These are phyloP conservation scores for Quercus variabilis DNA, from an alignment of 306 rosid genomes.

Conservation along the genomic window DNA sequence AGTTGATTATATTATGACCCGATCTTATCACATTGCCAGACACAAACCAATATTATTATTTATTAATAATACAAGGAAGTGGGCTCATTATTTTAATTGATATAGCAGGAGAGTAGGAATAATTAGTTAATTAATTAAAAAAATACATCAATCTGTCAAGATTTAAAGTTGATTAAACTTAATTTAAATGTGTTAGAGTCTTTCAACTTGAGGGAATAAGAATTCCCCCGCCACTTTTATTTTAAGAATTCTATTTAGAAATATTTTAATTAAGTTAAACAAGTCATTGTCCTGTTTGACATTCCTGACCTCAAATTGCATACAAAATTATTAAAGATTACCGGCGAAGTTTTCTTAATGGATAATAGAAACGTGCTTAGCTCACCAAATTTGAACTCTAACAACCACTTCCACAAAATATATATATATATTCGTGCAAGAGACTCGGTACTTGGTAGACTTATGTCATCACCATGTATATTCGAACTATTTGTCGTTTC, in stretches of 20 bases:
- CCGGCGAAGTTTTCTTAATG: not conserved
- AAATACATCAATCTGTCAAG: not conserved
- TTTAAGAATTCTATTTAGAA: not conserved
- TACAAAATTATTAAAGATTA: not conserved
- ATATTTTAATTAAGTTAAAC: too few relatives aligned
- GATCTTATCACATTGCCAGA: not conserved
- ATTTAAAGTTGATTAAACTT: not conserved
- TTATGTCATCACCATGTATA: not conserved
- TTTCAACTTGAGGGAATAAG: not conserved
- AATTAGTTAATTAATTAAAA: too few relatives aligned
- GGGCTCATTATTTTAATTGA: not conserved
- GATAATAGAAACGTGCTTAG: slow-evolving; percentile 25
- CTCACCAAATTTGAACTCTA: slow-evolving; percentile 29
- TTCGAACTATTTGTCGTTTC: not conserved
- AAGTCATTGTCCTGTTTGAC: slow-evolving; percentile 7
- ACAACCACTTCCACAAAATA: slow-evolving; percentile 1
- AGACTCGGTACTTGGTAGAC: not conserved
- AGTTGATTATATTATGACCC: not conserved
- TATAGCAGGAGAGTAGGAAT: not conserved
- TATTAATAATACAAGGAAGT: not conserved
- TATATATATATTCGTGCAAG: not conserved
- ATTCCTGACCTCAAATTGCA: slow-evolving; percentile 6
- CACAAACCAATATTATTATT: not conserved
- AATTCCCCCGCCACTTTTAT: not conserved
- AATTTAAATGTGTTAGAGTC: not conserved